Evolutionary conservation across 192 early-diverging fungal species (phyloP).

Genomic region (Podila clonocystis): DNA sequence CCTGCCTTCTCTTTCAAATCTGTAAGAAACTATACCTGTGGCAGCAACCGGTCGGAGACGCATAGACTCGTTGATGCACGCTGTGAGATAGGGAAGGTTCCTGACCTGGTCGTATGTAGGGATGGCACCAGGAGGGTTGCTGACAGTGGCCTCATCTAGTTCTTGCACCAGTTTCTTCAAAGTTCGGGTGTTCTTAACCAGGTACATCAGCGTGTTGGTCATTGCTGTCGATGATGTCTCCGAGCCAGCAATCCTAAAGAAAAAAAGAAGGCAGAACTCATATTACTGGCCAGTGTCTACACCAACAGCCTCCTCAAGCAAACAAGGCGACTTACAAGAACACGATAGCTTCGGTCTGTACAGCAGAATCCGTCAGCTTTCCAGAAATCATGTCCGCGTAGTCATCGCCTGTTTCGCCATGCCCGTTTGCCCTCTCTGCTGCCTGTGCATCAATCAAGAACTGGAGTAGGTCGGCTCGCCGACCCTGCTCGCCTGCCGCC

Average conservation of each 20-base stretch:
- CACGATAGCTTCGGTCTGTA: constrained; percentile 44
- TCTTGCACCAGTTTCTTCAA: constrained; percentile 25
- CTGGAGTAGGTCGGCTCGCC: constrained; percentile 56
- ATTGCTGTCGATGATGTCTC: constrained; percentile 35
- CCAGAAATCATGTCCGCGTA: constrained; percentile 32
- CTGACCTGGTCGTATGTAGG: constrained; percentile 52
- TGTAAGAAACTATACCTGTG: constrained; percentile 13
- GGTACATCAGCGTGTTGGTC: constrained; percentile 29
- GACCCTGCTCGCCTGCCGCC: not conserved
- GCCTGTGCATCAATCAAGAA: constrained; percentile 54
- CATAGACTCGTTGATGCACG: constrained; percentile 63
- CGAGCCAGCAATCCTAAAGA: constrained; percentile 38
- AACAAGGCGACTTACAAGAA: constrained; percentile 33
- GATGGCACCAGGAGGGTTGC: not conserved
- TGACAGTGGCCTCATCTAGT: constrained; percentile 14
- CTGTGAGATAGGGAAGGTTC: constrained; percentile 58
- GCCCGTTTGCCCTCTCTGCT: constrained; percentile 33
- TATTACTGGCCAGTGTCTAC: not conserved
- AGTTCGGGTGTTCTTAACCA: constrained; percentile 36
- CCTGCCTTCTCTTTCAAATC: not conserved
- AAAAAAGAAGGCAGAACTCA: not conserved
- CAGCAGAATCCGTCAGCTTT: constrained; percentile 50
- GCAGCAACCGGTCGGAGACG: constrained; percentile 53
- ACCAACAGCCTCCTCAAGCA: not conserved
- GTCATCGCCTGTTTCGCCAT: constrained; percentile 25